Evolutionary conservation across 208 protist genomes (phyloP), one percentile per base, ranked within the genome.

Genomic region (Crithidia thermophila): DNA sequence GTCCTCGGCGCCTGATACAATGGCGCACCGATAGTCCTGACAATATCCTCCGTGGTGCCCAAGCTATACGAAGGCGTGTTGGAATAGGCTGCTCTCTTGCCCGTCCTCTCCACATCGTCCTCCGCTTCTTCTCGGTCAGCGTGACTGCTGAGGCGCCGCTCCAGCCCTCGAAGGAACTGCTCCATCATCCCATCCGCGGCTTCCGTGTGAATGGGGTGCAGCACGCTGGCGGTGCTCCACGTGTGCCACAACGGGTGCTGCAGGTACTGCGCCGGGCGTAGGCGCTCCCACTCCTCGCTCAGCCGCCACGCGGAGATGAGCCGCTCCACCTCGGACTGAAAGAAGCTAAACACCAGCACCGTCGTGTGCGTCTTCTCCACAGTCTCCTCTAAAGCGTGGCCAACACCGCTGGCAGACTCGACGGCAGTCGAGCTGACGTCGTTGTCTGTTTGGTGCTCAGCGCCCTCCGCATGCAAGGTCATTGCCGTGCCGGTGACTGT

Each of bases 281-380:
- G 25, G 5, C 39, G 46, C 67, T 85, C 83, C 57, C 60, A 70
- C 37, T 85, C 79, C 43, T 70, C 58, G 64, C 83, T 89, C 13
- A 69, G 69, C 14, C 79, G 43, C 83, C 83, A 89, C 33, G 69
- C 58, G 23, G 67, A 72, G 57, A 89, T 79, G 28, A 89, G 67
- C 6, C 75, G 65, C 37, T 71, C 67, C 55, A 89, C 83, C 42
- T 89, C 83, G 18, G 67, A 55, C 8, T 75, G 77, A 9, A 61
- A 53, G 58, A 85, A 85, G 36, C 79, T 66, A 9, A 89, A 23
- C 7, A 66, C 49, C 11, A 85, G 33, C 23, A 69, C 33, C 0
- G 42, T 67, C 20, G 37, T 42, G n/a, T 56, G 46, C 7, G 57
- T 43, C 4, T 27, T n/a, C n/a, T 27, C 57, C 10, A 21, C 28